Evolutionary conservation across 129 eudicot species (phyloP), one percentile per base, ranked within the genome.

Genomic region (Helianthus tuberosus): DNA sequence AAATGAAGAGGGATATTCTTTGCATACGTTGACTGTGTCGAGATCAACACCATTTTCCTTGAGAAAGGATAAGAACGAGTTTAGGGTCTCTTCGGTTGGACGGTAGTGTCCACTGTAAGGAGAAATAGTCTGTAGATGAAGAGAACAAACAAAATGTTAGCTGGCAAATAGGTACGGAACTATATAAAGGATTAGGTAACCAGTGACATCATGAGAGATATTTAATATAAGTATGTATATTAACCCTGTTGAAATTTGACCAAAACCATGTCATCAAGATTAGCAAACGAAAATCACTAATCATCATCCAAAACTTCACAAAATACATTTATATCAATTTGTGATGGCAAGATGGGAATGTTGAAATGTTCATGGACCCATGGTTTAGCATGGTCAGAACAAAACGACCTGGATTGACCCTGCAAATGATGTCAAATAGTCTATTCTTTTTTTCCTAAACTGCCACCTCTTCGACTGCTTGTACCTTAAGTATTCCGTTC

Each of bases 31-130:
- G 35, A 91, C 87, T 73, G 74, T 75, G 43, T 85, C 80, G 20
- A 94, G 89, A 65, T 88, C 78, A 50, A 94, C 93, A 77, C 99
- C 99, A 57, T 82, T 70, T 62, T 84, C 96, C 78, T 80, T 77
- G 48, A 94, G 91, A 84, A 84, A 84, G 68, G 84, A 81, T 69
- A 91, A 66, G 75, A 94, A 94, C 70, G 59, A 63, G 60, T 83
- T 86, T 14, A 94, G 88, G 75, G 84, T 85, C 50, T 91, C 96
- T 36, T 88, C 96, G 8, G 96, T 88, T 70, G 98, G 98, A 73
- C 90, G 94, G 79, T 93, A 93, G 84, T 93, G 98, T 79, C 98
- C 99, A 85, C 99, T 94, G 77, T 90, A 91, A 9, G 99, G 87
- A 59, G 99, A 94, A 74, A 94, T 88, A 27, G 86, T 78, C 99